phyloP scores from a whole-genome alignment of 169 alveolate genomes.

The Cryptosporidium parvum region DNA sequence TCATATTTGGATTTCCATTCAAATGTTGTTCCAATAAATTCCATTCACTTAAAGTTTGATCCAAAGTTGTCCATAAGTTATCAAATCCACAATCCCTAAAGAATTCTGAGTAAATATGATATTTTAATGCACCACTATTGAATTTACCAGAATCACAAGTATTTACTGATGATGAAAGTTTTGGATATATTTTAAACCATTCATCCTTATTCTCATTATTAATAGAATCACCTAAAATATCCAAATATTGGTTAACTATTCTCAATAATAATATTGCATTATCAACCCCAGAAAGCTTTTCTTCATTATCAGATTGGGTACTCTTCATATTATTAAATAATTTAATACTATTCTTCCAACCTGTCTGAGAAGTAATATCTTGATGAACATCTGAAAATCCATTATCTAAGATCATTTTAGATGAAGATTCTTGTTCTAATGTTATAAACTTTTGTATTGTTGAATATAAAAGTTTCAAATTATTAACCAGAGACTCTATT shows the following conservation, averaged over 20 bases:
- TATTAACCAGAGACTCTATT: not conserved
- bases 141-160: not conserved
- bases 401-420: not conserved
- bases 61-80: constrained; percentile 33
- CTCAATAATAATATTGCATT: constrained; percentile 49
- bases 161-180: not conserved
- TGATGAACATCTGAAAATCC: not conserved
- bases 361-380: not conserved
- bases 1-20: constrained; percentile 5
- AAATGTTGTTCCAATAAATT: constrained; percentile 6
- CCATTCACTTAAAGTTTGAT: constrained; percentile 62
- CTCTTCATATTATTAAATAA: constrained; percentile 11
- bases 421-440: not conserved
- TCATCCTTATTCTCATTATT: constrained; percentile 6
- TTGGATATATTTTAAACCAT: constrained; percentile 27
- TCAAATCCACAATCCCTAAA: constrained; percentile 66
- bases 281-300: constrained; percentile 36
- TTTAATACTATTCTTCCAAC: constrained; percentile 35
- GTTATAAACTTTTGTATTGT: not conserved
- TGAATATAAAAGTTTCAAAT: not conserved
- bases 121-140: constrained; percentile 11
- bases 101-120: constrained; percentile 58
- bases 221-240: constrained; percentile 45
- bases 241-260: constrained; percentile 63
- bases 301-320: not conserved